Conservation (phyloP, 305 asterid genomes). For the Ajuga reptans region DNA sequence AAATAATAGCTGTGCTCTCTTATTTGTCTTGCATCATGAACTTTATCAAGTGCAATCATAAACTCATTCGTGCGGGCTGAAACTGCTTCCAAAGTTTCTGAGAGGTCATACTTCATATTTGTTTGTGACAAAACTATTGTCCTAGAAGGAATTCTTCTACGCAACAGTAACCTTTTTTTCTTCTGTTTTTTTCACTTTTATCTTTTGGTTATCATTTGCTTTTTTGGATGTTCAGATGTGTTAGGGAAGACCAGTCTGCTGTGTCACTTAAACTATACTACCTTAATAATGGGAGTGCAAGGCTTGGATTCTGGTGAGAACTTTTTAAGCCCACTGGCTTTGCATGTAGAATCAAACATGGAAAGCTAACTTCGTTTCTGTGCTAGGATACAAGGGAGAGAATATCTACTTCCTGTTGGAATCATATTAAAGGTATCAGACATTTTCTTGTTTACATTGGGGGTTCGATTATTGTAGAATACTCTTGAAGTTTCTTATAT, state of each 20-base stretch:
- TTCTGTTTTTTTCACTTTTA: not conserved
- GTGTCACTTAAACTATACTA: constrained; percentile 72
- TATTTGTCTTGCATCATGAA: constrained; percentile 12
- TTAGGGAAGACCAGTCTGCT: constrained; percentile 80
- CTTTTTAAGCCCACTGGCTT: constrained; percentile 2
- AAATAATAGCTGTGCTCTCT: not conserved
- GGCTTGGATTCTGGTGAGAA: constrained; percentile 94
- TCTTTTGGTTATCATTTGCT: too few species aligned
- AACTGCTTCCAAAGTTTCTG: constrained; percentile 14
- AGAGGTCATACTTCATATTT: constrained; percentile 10
- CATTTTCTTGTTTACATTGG: constrained; percentile 22
- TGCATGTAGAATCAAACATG: not conserved
- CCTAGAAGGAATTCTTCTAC: not conserved
- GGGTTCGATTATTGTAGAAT: not conserved
- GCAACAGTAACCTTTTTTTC: not conserved
- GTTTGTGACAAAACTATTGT: not conserved
- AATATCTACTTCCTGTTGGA: constrained; percentile 90
- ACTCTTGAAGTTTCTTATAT: constrained; percentile 1
- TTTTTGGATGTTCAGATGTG: constrained; percentile 54
- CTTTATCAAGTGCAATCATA: not conserved
- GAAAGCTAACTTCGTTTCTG: constrained; percentile 21
- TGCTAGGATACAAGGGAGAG: constrained; percentile 90
- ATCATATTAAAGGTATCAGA: constrained; percentile 65
- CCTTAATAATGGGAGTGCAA: constrained; percentile 87
- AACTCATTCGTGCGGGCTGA: not conserved